These are phyloP conservation scores for Globisporangium echinulatum DNA, from an alignment of 352 stramenopile genomes.

Conservation along the genomic window DNA sequence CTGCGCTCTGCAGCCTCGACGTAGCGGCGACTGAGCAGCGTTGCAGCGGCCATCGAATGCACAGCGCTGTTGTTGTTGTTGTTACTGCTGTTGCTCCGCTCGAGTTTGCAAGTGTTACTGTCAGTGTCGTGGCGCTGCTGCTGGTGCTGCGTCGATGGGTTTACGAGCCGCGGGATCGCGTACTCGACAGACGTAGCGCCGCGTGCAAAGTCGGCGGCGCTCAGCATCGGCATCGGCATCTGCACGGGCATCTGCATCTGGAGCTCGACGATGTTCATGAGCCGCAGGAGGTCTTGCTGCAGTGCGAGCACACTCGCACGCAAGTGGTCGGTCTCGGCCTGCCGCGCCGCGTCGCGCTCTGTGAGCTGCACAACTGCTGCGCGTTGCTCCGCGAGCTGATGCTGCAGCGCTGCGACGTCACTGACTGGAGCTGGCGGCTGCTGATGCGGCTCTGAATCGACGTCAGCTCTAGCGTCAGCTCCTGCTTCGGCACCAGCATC, in stretches of 20 bases:
- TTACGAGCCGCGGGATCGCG: not conserved
- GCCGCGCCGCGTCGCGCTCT: constrained; percentile 23
- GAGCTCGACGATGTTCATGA: constrained; percentile 75
- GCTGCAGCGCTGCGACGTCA: constrained; percentile 8
- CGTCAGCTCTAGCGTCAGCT: not conserved
- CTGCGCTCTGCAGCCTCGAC: constrained; percentile 9
- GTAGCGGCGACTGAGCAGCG: constrained; percentile 18
- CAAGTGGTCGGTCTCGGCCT: constrained; percentile 43
- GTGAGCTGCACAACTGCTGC: constrained; percentile 21
- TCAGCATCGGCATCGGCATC: constrained; percentile 10
- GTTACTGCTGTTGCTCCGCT: too few relatives aligned
- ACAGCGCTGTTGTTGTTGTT: too few relatives aligned
- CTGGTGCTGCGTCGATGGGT: not conserved
- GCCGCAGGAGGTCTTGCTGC: constrained; percentile 62
- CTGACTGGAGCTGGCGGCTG: not conserved
- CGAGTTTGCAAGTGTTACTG: too few relatives aligned
- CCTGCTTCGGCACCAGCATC: not conserved
- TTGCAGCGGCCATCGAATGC: not conserved
- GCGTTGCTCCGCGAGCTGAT: constrained; percentile 24
- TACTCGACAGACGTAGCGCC: too few relatives aligned
- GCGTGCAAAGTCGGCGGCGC: not conserved
- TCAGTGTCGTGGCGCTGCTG: not conserved
- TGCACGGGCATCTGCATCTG: constrained; percentile 60
- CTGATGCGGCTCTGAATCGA: too few relatives aligned
- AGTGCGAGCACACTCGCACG: constrained; percentile 58